These are phyloP conservation scores for Eragrostis curvula DNA, from an alignment of 176 grass and related monocot species.

Conservation along the genomic window DNA sequence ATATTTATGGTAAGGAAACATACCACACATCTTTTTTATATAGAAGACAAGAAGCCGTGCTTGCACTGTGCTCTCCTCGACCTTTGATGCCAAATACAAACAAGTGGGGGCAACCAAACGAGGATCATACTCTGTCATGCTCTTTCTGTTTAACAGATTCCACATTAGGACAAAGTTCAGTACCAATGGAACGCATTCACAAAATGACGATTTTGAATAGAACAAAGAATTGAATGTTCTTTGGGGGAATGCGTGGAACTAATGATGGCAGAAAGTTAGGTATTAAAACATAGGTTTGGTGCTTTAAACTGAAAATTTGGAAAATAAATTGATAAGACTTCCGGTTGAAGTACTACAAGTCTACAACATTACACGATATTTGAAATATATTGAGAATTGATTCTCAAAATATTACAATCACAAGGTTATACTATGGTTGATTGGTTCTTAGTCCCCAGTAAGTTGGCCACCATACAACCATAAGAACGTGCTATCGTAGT, in stretches of 20 bases:
- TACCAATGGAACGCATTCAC: background rate
- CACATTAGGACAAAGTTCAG: conserved; percentile 13
- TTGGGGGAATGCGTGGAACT: background rate
- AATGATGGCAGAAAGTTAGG: conserved; percentile 4
- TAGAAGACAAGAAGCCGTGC: conserved; percentile 98
- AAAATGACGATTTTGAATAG: background rate
- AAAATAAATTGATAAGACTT: background rate
- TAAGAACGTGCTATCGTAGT: background rate
- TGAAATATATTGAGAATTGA: background rate
- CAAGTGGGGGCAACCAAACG: conserved; percentile 89
- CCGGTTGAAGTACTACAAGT: background rate
- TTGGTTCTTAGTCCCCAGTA: background rate
- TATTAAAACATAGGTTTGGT: background rate
- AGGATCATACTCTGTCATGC: conserved; percentile 95
- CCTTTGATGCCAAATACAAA: conserved; percentile 98
- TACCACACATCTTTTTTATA: conserved; percentile 96
- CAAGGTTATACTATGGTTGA: background rate
- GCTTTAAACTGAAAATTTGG: background rate
- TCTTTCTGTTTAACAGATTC: conserved; percentile 61
- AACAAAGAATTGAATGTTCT: background rate
- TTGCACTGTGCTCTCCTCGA: conserved; percentile 96
- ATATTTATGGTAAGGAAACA: conserved; percentile 15
- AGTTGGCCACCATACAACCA: conserved; percentile 1
- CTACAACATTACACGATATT: background rate
- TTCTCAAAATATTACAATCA: background rate